Evolutionary conservation across 2,329 filamentous ascomycete genomes (phyloP).

Genomic region (Diaporthe sp.): DNA sequence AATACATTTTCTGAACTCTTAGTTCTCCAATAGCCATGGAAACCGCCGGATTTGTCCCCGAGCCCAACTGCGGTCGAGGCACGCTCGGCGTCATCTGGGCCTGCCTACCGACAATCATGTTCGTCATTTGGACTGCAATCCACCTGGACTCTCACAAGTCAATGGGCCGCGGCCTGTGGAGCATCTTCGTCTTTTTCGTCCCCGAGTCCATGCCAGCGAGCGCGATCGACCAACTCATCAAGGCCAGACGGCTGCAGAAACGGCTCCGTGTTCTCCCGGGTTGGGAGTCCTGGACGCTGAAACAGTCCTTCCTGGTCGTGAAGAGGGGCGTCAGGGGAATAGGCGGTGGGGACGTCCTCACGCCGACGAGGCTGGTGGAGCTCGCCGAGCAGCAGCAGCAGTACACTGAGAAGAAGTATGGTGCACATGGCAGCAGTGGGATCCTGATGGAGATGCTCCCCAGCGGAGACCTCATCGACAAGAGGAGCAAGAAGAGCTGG

Average conservation of each 20-base stretch:
- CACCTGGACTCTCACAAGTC: neutral
- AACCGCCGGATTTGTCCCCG: neutral
- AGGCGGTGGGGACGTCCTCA: neutral
- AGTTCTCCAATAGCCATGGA: neutral
- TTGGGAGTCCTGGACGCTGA: conserved; percentile 1
- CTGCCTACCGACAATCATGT: neutral
- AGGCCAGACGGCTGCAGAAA: neutral
- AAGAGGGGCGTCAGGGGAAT: neutral
- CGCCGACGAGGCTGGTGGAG: neutral
- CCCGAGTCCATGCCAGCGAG: neutral
- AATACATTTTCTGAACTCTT: neutral
- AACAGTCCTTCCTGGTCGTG: conserved; percentile 4
- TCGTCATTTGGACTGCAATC: neutral
- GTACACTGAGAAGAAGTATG: neutral
- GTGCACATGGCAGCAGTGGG: neutral
- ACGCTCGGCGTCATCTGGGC: conserved; percentile 6
- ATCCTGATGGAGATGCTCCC: neutral
- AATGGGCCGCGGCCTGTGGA: neutral
- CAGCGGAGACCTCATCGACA: neutral
- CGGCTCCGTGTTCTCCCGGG: neutral
- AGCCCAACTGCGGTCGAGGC: neutral
- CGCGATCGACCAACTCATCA: conserved; percentile 4
- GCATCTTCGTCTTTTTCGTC: neutral
- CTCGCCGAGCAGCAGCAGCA: neutral
- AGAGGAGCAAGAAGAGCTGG: conserved; percentile 15